Conservation (phyloP, 2,329 filamentous ascomycete species). For the Dactylellina parvicollis region DNA sequence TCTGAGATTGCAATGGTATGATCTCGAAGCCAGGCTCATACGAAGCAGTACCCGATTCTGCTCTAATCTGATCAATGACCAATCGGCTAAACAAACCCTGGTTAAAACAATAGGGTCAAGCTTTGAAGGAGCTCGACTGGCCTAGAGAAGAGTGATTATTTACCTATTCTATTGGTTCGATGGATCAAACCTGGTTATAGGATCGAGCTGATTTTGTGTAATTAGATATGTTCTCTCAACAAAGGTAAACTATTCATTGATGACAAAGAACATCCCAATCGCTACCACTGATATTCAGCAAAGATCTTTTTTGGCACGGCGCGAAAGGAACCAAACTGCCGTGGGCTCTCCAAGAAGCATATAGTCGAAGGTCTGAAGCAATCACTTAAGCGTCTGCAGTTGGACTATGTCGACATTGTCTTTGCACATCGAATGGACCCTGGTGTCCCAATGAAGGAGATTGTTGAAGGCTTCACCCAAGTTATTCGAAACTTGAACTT, state of each 20-base stretch:
- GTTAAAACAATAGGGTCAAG: constrained; percentile 65
- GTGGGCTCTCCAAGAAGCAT: constrained; percentile 66
- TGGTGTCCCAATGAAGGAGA: constrained; percentile 71
- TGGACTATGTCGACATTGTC: constrained; percentile 74
- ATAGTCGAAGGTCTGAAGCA: constrained; percentile 69
- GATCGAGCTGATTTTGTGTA: background rate
- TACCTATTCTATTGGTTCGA: background rate
- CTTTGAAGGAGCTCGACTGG: constrained; percentile 71
- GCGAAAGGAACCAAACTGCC: constrained; percentile 69
- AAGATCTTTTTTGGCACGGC: constrained; percentile 68
- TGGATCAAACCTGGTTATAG: background rate
- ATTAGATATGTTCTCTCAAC: constrained; percentile 69
- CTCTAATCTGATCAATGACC: background rate
- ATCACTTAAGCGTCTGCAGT: constrained; percentile 69
- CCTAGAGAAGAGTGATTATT: constrained; percentile 69
- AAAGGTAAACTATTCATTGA: constrained; percentile 63
- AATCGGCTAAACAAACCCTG: constrained; percentile 64
- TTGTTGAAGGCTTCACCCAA: constrained; percentile 67
- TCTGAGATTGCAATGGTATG: constrained; percentile 66
- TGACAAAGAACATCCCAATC: constrained; percentile 13
- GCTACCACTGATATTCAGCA: constrained; percentile 30
- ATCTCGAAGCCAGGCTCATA: too few species aligned
- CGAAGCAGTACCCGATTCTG: background rate
- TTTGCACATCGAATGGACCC: constrained; percentile 71
- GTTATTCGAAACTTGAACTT: constrained; percentile 68